Base-by-base conservation (phyloP, 176 grass and related monocot species). In the Zoysia pacifica region DNA sequence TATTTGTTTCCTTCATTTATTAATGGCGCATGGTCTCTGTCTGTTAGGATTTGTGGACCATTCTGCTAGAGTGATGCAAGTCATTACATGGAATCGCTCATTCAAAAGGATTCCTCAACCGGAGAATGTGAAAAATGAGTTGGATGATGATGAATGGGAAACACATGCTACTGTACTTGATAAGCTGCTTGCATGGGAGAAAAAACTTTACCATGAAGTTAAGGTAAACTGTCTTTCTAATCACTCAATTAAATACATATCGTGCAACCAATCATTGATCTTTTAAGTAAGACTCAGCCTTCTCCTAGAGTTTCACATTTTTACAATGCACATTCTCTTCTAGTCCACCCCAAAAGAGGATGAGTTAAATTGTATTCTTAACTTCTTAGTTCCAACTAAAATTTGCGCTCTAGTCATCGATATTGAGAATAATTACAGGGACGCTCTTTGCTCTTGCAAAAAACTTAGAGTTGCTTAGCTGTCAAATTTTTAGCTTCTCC, bases 101-200 rank as follows among this genome's bases (percentile, higher is more conserved):
- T 87, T 90, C 69, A 97, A 91, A 86, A 80, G 82, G 56, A 71
- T 90, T 42, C 67, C 92, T 0, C 74, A 91, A 80, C 71, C 67
- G 0, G 72, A 93, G 55, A 87, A 79, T 75, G 81, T 51, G 15
- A 89, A 83, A 48, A 87, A 95, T 74, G 80, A 89, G 53, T 51
- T 93, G 70, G 90, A 91, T 35, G 88, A 89, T 4, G 79, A 93
- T 47, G 81, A 99, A 87, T 86, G 51, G 37, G 96, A 99, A 76
- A 99, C 96, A 62, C 96, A 89, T 61, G 90, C 88, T 35, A 89
- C 90, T 19, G 67, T 93, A 84, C 81, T 95, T 2, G 96, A 99
- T 78, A 99, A 99, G 86, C 84, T 99, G 73, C 89, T 89, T 84
- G 88, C 96, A 74, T 94, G 92, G 96, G 96, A 95, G 86, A 93